These are phyloP conservation scores for Coemansia sp. DNA, from an alignment of 192 early-diverging fungal species.

Conservation along the genomic window DNA sequence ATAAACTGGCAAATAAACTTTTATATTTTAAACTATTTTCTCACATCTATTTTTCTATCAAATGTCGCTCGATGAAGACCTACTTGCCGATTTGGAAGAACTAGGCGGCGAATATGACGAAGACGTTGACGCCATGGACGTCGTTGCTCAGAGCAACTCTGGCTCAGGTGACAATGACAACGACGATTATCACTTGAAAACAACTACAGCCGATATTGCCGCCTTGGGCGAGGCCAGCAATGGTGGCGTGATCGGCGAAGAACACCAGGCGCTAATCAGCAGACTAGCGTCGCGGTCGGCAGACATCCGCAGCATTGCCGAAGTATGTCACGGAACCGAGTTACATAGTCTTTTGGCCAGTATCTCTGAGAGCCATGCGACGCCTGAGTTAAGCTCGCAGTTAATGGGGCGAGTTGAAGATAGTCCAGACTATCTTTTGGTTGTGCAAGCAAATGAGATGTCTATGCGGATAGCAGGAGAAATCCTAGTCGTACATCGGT, in stretches of 20 bases:
- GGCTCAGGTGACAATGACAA: slow-evolving; percentile 29
- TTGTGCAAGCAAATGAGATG: slow-evolving; percentile 85
- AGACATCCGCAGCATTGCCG: slow-evolving; percentile 68
- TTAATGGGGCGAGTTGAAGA: slow-evolving; percentile 56
- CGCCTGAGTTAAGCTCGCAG: not conserved
- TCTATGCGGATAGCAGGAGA: slow-evolving; percentile 88
- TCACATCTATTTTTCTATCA: not conserved
- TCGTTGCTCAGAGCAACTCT: slow-evolving; percentile 27
- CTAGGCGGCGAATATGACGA: slow-evolving; percentile 60
- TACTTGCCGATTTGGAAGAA: slow-evolving; percentile 87
- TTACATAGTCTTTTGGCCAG: slow-evolving; percentile 67
- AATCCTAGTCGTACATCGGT: slow-evolving; percentile 82
- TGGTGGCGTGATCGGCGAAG: slow-evolving; percentile 53
- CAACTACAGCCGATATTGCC: slow-evolving; percentile 41
- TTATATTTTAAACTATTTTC: not conserved
- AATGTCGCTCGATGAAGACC: slow-evolving; percentile 83
- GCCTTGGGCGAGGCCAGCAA: slow-evolving; percentile 59
- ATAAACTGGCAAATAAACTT: not conserved
- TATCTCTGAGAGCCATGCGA: slow-evolving; percentile 18
- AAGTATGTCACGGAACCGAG: slow-evolving; percentile 63
- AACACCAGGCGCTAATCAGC: slow-evolving; percentile 44
- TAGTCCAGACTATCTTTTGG: slow-evolving; percentile 86
- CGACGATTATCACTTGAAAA: slow-evolving; percentile 18
- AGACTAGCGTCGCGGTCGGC: slow-evolving; percentile 39
- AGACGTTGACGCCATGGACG: slow-evolving; percentile 27